Conservation (phyloP, 2,329 filamentous ascomycete species). For the Claviceps arundinis region DNA sequence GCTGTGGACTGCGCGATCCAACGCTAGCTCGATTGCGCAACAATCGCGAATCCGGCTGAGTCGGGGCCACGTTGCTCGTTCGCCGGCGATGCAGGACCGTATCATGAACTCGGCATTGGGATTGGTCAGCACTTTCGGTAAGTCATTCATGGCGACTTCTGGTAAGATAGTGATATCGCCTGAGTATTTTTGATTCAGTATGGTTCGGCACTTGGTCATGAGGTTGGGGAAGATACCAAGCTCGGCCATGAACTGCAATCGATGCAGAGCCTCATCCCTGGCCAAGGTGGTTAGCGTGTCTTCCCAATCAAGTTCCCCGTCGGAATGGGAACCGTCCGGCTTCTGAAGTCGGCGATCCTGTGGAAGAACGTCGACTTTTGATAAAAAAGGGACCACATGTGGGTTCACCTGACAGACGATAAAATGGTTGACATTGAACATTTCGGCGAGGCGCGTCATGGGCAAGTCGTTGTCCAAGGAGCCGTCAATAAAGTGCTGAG, state of each 20-base stretch:
- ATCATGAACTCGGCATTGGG: constrained; percentile 80
- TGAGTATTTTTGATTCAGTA: constrained; percentile 82
- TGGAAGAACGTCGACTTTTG: constrained; percentile 52
- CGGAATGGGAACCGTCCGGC: constrained; percentile 12
- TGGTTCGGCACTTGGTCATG: constrained; percentile 63
- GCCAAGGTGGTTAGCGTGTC: constrained; percentile 57
- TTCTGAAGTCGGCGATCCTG: constrained; percentile 19
- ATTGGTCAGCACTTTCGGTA: constrained; percentile 68
- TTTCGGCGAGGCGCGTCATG: constrained; percentile 77
- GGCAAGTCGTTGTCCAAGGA: constrained; percentile 91
- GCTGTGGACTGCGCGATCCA: constrained; percentile 61
- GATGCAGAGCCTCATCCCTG: constrained; percentile 66
- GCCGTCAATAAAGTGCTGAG: constrained; percentile 82
- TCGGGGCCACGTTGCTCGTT: constrained; percentile 85
- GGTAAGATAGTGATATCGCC: constrained; percentile 93
- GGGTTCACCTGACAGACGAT: constrained; percentile 96
- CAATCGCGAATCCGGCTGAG: constrained; percentile 74
- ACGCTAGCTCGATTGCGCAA: constrained; percentile 74
- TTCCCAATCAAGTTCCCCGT: constrained; percentile 42
- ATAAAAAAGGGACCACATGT: constrained; percentile 77
- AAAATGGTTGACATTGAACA: constrained; percentile 98
- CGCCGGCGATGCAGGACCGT: constrained; percentile 60
- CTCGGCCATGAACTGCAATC: constrained; percentile 69
- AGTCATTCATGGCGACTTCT: constrained; percentile 58
- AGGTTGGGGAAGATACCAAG: constrained; percentile 68